Base-by-base conservation (phyloP, 148 eudicot genomes). In the Agrostemma githago region DNA sequence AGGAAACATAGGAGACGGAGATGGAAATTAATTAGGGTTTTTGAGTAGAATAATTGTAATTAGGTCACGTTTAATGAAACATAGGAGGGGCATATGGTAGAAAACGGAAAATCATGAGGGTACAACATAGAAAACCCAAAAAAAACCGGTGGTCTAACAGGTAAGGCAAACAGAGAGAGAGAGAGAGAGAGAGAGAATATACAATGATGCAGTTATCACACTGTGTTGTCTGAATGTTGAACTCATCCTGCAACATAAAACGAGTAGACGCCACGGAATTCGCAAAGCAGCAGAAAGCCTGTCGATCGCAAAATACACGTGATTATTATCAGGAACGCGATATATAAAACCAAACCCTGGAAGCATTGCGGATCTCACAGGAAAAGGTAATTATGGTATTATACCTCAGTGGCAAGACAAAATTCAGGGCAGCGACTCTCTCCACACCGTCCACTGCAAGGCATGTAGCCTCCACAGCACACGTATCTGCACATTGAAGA, bases 371-470 rank as follows among this genome's bases (percentile, higher is more conserved):
- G n/a, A 61, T 21, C 19, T 19, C 10, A 19, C 34, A 19, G 6
- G 63, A 11, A 60, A 19, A 19, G 34, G 20, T 37, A 60, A 26
- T 26, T 26, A 26, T 26, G 1, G 34, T n/a, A 71, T 38, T 34
- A 54, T 79, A 95, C 93, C 98, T 85, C 96, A 43, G 97, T 88
- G 46, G 79, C 86, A 82, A 95, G 98, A 83, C 98, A 95, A 72
- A 89, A 75, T 78, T 95, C 96, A 72, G 98, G 98, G 77, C 98
- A 95, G 53, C 80, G 78, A 78, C 90, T 89, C 84, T 93, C 98
- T 44, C 97, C 97, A 85, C 98, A 95, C 15, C 96, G 85, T 66
- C 98, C 98, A 80, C 98, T 95, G 76, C 98, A 95, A 51, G 98
- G 98, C 98, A 90, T 84, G 74, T 95, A 95, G 64, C 97, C 97